phyloP scores from a whole-genome alignment of 306 rosid species.

The Prunus mira region DNA sequence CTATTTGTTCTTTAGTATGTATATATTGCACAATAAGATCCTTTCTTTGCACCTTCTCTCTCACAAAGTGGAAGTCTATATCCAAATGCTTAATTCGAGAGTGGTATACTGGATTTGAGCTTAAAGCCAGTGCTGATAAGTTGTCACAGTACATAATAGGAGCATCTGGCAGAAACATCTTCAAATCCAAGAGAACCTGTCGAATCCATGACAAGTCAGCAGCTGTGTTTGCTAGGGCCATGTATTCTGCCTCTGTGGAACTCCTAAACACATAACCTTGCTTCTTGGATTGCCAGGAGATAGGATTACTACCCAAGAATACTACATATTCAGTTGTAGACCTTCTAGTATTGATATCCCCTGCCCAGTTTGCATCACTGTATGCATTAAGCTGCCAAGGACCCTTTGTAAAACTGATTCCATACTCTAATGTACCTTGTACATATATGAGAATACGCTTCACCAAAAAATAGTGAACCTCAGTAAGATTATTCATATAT shows the following conservation, averaged over 20 bases:
- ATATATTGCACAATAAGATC: background rate
- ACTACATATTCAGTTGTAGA: background rate
- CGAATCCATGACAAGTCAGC: background rate
- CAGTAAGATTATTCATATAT: background rate
- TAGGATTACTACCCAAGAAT: background rate
- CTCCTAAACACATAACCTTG: too few species aligned
- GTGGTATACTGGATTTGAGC: background rate
- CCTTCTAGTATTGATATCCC: background rate
- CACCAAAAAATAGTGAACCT: background rate
- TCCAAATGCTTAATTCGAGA: background rate
- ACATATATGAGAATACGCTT: background rate
- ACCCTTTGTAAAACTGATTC: background rate
- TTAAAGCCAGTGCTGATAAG: background rate
- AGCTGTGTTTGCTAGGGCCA: background rate
- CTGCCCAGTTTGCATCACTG: background rate
- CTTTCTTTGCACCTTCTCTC: rapidly evolving
- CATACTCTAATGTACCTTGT: background rate
- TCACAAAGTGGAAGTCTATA: background rate
- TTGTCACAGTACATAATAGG: background rate
- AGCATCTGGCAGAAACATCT: background rate
- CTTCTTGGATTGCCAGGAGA: background rate
- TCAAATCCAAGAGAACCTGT: background rate
- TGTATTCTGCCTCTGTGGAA: too few species aligned
- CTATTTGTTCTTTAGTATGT: background rate
- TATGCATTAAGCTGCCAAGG: background rate